Evolutionary conservation across 495 filamentous ascomycete genomes (phyloP).

Genomic region (Penicillium salamii): DNA sequence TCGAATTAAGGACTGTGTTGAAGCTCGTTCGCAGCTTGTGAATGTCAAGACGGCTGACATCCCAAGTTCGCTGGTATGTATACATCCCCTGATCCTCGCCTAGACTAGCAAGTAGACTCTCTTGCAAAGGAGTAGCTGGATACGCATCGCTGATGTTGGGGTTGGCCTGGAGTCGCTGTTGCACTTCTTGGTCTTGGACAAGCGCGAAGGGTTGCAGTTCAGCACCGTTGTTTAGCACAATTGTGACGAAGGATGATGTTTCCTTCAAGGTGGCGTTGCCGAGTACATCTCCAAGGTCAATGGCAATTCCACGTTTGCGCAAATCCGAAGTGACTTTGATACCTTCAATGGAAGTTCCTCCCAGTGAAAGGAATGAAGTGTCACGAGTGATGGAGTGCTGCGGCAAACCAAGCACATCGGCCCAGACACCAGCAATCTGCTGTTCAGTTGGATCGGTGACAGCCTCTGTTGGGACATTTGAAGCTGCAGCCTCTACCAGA

Average conservation of each 20-base stretch:
- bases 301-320: background rate
- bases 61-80: conserved; percentile 28
- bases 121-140: conserved; percentile 51
- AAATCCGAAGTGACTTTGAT: conserved; percentile 34
- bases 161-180: conserved; percentile 31
- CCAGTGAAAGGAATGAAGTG: conserved; percentile 52
- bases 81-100: conserved; percentile 39
- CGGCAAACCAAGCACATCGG: conserved; percentile 31
- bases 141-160: conserved; percentile 30
- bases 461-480: background rate
- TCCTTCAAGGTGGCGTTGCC: conserved; percentile 18
- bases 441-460: conserved; percentile 6
- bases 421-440: conserved; percentile 32
- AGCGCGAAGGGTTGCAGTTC: conserved; percentile 4
- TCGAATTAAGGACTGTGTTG: conserved; percentile 18
- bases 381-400: conserved; percentile 28
- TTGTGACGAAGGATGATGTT: conserved; percentile 10
- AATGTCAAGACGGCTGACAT: conserved; percentile 34
- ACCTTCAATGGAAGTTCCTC: conserved; percentile 53
- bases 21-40: conserved; percentile 35
- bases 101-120: conserved; percentile 38
- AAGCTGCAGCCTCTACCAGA: background rate
- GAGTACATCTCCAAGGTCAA: conserved; percentile 30
- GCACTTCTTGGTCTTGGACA: background rate
- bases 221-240: conserved; percentile 2